Base-by-base conservation (phyloP, 2,329 filamentous ascomycete species). In the Phialemonium atrogriseum region DNA sequence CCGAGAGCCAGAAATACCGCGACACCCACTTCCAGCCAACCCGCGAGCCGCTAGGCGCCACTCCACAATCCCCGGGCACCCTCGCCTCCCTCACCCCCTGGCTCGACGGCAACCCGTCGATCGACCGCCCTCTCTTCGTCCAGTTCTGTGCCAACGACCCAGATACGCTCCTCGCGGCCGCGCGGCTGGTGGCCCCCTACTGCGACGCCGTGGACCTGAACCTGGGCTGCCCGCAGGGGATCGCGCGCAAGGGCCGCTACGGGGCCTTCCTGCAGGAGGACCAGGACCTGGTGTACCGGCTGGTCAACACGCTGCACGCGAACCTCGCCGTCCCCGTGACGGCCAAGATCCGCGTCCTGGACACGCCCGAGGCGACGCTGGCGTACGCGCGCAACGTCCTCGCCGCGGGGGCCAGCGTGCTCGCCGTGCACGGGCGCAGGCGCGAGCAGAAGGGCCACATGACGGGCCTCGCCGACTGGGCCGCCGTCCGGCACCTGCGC, bases 181-280 rank as follows among this genome's bases (percentile, higher is more conserved):
- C 89, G 0, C 70, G 73, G 41, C 70, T 80, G 38, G 88, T 86
- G 0, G 79, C 83, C 5, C 84, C 86, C 0, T 84, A 88, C 56
- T 96, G 89, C 58, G 91, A 98, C 54, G 91, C 91, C 7, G 82
- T 98, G 4, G 91, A 98, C 55, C 62, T 98, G 46, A 98, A 98
- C 54, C 67, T 98, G 5, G 91, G 91, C 7, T 98, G 91, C 59
- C 91, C 91, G 1, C 91, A 98, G 53, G 89, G 89, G 2, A 98
- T 98, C 44, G 91, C 91, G 20, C 76, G 77, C 53, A 84, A 83
- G 53, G 91, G 91, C 7, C 80, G 84, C 53, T 98, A 98, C 50
- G 91, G 91, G 14, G 82, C 89, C 1, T 98, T 96, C 50, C 58
- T 98, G 44, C 91, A 98, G 57, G 91, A 98, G 54, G 83, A 96